A percentile compares a stretch with the other conserved stretches of the same genome.
phyloP scores from a whole-genome alignment of 1,284 basidiomycete species.

The Leccinum glutinopallens region DNA sequence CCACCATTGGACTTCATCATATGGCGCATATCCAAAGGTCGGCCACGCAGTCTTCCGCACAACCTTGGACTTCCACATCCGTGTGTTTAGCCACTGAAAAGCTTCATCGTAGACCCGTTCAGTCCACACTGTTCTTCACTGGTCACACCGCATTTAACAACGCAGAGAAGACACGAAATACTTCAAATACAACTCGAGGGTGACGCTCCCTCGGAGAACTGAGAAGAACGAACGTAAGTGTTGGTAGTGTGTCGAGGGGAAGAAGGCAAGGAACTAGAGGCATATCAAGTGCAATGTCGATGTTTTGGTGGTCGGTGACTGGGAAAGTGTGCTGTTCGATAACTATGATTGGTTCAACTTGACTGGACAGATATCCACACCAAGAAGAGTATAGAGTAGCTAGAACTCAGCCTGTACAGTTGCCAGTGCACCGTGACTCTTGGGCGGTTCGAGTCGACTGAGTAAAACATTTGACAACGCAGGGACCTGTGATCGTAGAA shows the following conservation, averaged over 20 bases:
- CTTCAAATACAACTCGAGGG: conserved; percentile 78
- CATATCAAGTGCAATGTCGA: conserved; percentile 79
- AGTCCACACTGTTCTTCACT: conserved; percentile 60
- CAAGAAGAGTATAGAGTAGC: conserved; percentile 75
- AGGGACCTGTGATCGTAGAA: conserved; percentile 76
- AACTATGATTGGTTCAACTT: conserved; percentile 63
- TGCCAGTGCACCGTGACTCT: conserved; percentile 61
- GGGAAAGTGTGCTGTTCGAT: conserved; percentile 51
- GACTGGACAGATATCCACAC: conserved; percentile 80
- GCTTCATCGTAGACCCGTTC: conserved; percentile 78
- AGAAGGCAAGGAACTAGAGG: conserved; percentile 82
- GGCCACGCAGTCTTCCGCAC: conserved; percentile 82
- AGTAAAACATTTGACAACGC: conserved; percentile 80
- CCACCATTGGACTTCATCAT: conserved; percentile 59
- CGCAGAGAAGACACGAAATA: conserved; percentile 79
- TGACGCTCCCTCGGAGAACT: conserved; percentile 72
- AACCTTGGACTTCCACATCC: conserved; percentile 82
- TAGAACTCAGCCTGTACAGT: conserved; percentile 86
- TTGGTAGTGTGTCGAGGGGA: conserved; percentile 83
- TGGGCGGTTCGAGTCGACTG: conserved; percentile 80
- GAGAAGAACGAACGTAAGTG: conserved; percentile 73
- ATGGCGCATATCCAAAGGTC: conserved; percentile 85
- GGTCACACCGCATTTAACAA: conserved; percentile 66
- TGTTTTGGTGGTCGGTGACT: conserved; percentile 65
- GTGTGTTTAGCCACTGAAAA: conserved; percentile 70